Evolutionary conservation across 176 grass and related monocot genomes (phyloP), one percentile per base, ranked within the genome.

Genomic region (Avena insularis): DNA sequence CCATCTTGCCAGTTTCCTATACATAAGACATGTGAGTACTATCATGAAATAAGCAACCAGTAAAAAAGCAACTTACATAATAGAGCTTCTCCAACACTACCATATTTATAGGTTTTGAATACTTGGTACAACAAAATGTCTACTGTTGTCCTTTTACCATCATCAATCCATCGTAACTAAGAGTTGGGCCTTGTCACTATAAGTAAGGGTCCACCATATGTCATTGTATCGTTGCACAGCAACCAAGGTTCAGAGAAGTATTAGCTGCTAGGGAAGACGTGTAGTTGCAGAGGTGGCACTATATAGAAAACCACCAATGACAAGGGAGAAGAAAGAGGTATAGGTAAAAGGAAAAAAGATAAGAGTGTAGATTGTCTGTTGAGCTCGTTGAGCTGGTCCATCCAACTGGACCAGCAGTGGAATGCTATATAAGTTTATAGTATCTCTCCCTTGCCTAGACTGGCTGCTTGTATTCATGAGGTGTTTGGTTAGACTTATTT

Each of bases 1-100:
- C 95, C 93, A 91, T 98, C 96, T 92, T 94, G 93, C 96, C 93
- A 98, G 72, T 95, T 95, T 74, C 93, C 96, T 98, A 87, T 33
- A 74, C 40, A 90, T 43, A 59, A 40, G 5, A 68, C 8, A 75
- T 45, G 29, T 64, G 78, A 59, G 23, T 33, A 85, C 20, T 73
- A 65, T 36, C 35, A 83, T 45, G 27, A 82, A 43, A 58, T 20
- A 66, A 8, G 13, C 1, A 76, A 61, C 12, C 4, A 8, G 61
- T 77, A 67, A 27, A 29, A 84, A 62, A 69, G 2, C 63, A 89
- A 77, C 53, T 36, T 68, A 78, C 23, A 58, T 21, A 66, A 63
- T 31, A 57, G 11, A 71, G 48, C 10, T 83, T 79, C 80, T 4
- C 3, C 2, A 0, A 20, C 35, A 83, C 71, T 57, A 36, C 7